Base-by-base conservation (phyloP, 2,329 filamentous ascomycete genomes). In the Calonectria pseudoturangicola region DNA sequence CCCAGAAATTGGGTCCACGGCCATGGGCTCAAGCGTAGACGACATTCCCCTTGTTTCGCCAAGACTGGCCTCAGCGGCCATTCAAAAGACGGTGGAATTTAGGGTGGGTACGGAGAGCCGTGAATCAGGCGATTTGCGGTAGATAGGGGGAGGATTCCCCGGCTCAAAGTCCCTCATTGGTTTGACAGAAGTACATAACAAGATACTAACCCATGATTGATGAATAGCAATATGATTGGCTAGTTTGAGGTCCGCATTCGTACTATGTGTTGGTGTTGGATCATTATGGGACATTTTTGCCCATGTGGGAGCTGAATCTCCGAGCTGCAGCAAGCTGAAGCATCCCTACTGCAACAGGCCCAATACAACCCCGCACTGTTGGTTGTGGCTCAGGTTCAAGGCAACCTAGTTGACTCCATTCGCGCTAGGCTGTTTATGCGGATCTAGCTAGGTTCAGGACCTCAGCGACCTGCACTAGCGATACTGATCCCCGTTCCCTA, bases 31-130 rank as follows among this genome's bases (percentile, higher is more conserved):
- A 2, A 79, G 78, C 28, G 75, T 80, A 13, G 79, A 80, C 64
- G 78, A 80, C 18, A 80, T 80, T 8, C 78, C 78, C 10, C 77
- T 80, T 8, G 76, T 80, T 12, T 68, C 73, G 8, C 69, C 67
- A 36, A 54, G 45, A 13, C 72, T 8, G 30, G 45, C 13, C 30
- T 50, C 16, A 27, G 60, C 30, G 9, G 21, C 21, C 25, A 72
- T 74, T 45, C 64, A 75, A 33, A 76, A 70, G 41, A 74, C 71
- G 15, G 66, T 70, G 27, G 71, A 73, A 33, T 75, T 75, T 25
- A 64, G 66, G 16, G 66, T 75, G 64, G 65, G 51, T 27, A 48
- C 33, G 1, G n/a, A 41, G 15, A 68, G 39, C 6, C 36, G 54
- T 28, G 33, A 60, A 60, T 60, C 33, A 60, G 6, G 16, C 21